phyloP scores from a whole-genome alignment of 176 grass and related monocot species.

The Saccharum officinarum region DNA sequence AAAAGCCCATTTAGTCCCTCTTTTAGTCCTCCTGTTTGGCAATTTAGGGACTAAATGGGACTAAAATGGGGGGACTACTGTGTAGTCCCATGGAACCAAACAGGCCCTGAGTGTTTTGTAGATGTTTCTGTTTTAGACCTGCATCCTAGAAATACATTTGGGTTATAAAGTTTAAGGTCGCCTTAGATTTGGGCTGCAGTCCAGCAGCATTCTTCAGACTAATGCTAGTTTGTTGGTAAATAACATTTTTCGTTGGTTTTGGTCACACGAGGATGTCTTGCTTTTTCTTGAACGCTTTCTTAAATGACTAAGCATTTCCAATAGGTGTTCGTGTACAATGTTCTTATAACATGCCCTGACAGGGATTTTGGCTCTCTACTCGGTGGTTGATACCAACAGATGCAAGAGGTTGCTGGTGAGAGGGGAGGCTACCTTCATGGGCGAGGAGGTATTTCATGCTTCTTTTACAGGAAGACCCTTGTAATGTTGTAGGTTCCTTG shows the following conservation, averaged over 20 bases:
- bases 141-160: neutral
- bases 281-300: neutral
- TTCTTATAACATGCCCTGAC: slow-evolving; percentile 99
- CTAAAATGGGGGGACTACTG: too few species aligned
- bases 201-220: neutral
- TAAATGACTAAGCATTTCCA: neutral
- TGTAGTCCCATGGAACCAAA: too few species aligned
- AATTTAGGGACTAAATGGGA: too few species aligned
- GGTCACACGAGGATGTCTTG: neutral
- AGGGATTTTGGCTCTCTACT: slow-evolving; percentile 91
- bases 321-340: slow-evolving; percentile 9
- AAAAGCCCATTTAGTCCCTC: too few species aligned
- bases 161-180: neutral
- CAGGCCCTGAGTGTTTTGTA: neutral
- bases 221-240: neutral
- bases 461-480: slow-evolving; percentile 22
- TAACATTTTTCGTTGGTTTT: slow-evolving; percentile 1
- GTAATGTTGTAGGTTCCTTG: neutral
- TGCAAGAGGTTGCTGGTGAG: slow-evolving; percentile 99
- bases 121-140: neutral
- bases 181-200: neutral
- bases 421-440: slow-evolving; percentile 97
- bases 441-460: slow-evolving; percentile 74
- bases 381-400: slow-evolving; percentile 75
- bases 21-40: too few species aligned